Evolutionary conservation across 1,139 yeast genomes (phyloP).

Genomic region (Protomyces pachydermus): DNA sequence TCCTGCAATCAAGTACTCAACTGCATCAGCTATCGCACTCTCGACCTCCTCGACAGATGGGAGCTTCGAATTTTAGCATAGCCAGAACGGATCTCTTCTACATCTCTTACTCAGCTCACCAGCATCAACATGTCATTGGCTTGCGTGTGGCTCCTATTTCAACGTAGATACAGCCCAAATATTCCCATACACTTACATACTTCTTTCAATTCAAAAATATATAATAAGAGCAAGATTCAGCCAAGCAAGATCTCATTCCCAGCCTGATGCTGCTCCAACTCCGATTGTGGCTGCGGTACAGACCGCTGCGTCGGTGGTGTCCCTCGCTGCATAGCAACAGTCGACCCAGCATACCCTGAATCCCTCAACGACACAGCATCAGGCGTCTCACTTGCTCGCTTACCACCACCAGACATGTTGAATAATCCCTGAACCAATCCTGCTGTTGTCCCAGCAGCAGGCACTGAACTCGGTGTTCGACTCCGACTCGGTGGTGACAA

Average conservation of each 20-base stretch:
- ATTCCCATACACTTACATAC: no score
- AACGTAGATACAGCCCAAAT: not conserved
- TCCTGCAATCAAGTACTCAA: not conserved
- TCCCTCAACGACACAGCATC: not conserved
- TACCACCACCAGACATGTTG: not conserved
- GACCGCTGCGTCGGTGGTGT: not conserved
- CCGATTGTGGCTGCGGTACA: not conserved
- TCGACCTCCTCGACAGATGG: slow-evolving; percentile 21
- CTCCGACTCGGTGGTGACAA: no score
- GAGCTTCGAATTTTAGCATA: slow-evolving; percentile 25
- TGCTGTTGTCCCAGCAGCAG: not conserved
- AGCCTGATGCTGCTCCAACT: not conserved
- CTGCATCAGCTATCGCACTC: slow-evolving; percentile 19
- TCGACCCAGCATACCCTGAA: not conserved
- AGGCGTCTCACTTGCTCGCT: not conserved
- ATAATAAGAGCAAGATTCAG: no score
- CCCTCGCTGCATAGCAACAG: not conserved
- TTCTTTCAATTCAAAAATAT: no score
- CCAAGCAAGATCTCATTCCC: not conserved
- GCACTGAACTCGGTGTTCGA: not conserved
- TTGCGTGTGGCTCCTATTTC: not conserved
- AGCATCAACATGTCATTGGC: not conserved
- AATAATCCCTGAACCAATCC: not conserved
- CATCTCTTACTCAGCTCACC: slow-evolving; percentile 24
- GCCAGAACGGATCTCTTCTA: slow-evolving; percentile 12